Evolutionary conservation across 768 basidiomycete genomes (phyloP), one percentile per base, ranked within the genome.

Genomic region (Sporobolomyces phaffii): DNA sequence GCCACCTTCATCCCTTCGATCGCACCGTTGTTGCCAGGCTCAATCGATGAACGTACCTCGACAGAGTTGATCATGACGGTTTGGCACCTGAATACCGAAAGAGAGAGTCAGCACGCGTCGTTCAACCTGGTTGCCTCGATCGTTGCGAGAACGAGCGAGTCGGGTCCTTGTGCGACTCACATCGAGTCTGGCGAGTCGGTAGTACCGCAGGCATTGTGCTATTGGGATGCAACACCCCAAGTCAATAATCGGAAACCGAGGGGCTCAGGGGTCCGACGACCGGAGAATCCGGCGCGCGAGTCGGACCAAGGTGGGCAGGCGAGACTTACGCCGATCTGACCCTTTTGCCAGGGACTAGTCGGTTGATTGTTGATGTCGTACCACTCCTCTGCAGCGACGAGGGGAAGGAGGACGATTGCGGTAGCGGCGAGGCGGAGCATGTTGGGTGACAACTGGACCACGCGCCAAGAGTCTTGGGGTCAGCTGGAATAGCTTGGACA

Each of bases 161-260:
- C 38, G 38, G 17, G 9, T 34, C 33, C 36, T 40, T 43, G 53
- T 70, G 56, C 64, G 72, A 49, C 85, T 77, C 88, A 90, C 62
- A 77, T 76, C 5, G 85, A 86, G 6, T 78, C 80, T 76, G 84
- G 85, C 75, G 80, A 83, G 54, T 79, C 76, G 22, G 76, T 78
- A 5, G 82, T 81, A 13, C 85, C 85, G 76, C 89, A 91, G 62
- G 81, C 41, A 43, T 73, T 75, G 63, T 69, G 49, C 56, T 40
- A n/a, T n/a, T n/a, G n/a, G n/a, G n/a, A n/a, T n/a, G n/a, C n/a
- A n/a, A n/a, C n/a, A n/a, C n/a, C n/a, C n/a, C n/a, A n/a, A n/a
- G n/a, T n/a, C n/a, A n/a, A n/a, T n/a, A n/a, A n/a, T n/a, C n/a
- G n/a, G n/a, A n/a, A n/a, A n/a, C n/a, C n/a, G n/a, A n/a, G n/a